These are phyloP conservation scores for Coniochaeta sp. DNA, from an alignment of 2,329 filamentous ascomycete species.

Conservation along the genomic window DNA sequence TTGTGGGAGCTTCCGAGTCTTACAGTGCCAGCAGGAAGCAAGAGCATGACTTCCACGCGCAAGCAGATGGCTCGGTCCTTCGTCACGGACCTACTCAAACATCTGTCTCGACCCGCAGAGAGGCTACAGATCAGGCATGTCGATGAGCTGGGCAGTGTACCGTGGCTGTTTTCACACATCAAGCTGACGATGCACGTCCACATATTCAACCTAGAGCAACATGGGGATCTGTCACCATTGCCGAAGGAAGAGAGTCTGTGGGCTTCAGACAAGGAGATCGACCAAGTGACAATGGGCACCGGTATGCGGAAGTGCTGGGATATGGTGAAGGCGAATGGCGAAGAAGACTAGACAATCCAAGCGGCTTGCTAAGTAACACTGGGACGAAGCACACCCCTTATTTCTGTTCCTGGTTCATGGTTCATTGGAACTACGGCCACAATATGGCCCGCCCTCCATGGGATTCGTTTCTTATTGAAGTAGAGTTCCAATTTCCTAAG, in stretches of 20 bases:
- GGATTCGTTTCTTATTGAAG: too few relatives aligned
- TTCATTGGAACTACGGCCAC: too few relatives aligned
- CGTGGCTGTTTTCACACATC: constrained; percentile 52
- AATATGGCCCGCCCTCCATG: too few relatives aligned
- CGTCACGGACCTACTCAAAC: constrained; percentile 19
- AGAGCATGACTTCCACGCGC: constrained; percentile 22
- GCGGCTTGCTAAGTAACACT: too few relatives aligned
- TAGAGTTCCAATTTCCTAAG: too few relatives aligned
- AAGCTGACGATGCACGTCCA: constrained; percentile 52
- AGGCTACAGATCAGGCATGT: constrained; percentile 20
- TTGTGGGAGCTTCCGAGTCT: constrained; percentile 51
- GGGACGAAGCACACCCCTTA: too few relatives aligned
- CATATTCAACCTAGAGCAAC: constrained; percentile 31
- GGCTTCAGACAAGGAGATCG: constrained; percentile 31
- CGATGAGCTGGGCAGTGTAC: constrained; percentile 42
- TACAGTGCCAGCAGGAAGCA: constrained; percentile 21
- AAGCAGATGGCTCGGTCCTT: constrained; percentile 28
- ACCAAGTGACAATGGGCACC: constrained; percentile 48
- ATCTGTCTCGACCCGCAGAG: constrained; percentile 2
- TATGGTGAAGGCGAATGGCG: constrained; percentile 23
- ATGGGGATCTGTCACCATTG: background rate
- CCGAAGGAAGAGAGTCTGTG: constrained; percentile 21
- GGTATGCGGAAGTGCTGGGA: constrained; percentile 53
- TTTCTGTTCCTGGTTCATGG: too few relatives aligned
- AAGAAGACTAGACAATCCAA: too few relatives aligned